A percentile compares a stretch with the other conserved stretches of the same genome.
phyloP scores from a whole-genome alignment of 768 basidiomycete species.

The Russula brevipes region DNA sequence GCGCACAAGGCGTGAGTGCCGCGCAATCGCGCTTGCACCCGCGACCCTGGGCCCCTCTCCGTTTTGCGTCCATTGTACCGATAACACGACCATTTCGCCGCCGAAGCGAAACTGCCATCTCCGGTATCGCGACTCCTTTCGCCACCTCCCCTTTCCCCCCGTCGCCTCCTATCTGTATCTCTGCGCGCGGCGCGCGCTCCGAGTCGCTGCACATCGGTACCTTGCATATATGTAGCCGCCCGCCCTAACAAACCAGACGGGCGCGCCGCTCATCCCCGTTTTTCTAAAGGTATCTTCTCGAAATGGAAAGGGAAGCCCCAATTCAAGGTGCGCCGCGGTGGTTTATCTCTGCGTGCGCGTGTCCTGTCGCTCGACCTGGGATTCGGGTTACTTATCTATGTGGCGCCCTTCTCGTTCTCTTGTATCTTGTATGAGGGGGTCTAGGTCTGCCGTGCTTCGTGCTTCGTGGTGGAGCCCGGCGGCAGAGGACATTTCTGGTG shows the following conservation, averaged over 20 bases:
- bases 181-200: neutral
- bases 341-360: neutral
- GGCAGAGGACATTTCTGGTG: too few relatives aligned
- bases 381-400: neutral
- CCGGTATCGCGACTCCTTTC: neutral
- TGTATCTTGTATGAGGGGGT: neutral
- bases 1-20: neutral
- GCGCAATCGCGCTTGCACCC: neutral
- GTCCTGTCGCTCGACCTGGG: neutral
- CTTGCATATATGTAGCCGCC: neutral
- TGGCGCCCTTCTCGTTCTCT: neutral
- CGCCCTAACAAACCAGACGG: too few relatives aligned
- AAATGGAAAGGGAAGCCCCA: slow-evolving; percentile 6
- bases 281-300: neutral
- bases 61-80: neutral
- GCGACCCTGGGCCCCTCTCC: neutral
- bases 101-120: neutral
- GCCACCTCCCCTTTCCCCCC: neutral
- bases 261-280: neutral
- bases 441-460: neutral
- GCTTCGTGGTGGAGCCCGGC: neutral
- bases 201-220: neutral
- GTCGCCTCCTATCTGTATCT: slow-evolving; percentile 7
- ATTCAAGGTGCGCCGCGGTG: neutral
- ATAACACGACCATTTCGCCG: too few relatives aligned